Percentiles rank a stretch among this genome's conserved stretches.
These are phyloP conservation scores for Penicillium fimorum DNA, from an alignment of 495 filamentous ascomycete species.

Conservation along the genomic window DNA sequence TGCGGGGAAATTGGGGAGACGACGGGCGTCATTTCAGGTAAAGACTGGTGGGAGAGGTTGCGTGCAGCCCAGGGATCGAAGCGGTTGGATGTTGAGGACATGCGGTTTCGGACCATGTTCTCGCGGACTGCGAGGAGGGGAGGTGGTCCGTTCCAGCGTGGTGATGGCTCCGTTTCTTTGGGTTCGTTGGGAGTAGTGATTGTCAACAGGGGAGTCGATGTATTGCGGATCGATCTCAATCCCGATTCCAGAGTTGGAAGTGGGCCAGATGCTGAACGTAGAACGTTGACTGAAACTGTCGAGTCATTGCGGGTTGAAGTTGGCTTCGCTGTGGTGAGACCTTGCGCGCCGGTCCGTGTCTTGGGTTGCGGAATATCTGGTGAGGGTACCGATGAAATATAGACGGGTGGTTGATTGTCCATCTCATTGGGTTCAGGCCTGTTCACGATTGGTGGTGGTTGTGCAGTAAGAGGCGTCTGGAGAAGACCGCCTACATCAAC, in stretches of 20 bases:
- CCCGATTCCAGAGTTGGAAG: conserved; percentile 9
- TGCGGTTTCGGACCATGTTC: conserved; percentile 35
- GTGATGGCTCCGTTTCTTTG: conserved; percentile 17
- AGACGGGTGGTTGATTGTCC: conserved; percentile 18
- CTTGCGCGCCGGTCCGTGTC: conserved; percentile 11
- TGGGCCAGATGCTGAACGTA: conserved; percentile 7
- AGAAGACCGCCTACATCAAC: conserved; percentile 66
- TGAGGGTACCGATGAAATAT: conserved; percentile 6
- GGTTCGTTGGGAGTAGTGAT: conserved; percentile 27
- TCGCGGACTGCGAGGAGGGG: conserved; percentile 45
- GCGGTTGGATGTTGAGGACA: conserved; percentile 42
- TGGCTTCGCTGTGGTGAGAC: conserved; percentile 4
- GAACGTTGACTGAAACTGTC: conserved; percentile 17
- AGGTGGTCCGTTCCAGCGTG: conserved; percentile 36
- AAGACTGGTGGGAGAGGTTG: conserved; percentile 31
- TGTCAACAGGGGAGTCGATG: conserved; percentile 42
- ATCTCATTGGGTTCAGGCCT: conserved; percentile 19
- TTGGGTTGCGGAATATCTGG: conserved; percentile 14
- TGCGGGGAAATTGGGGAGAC: conserved; percentile 19
- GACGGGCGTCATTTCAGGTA: conserved; percentile 11
- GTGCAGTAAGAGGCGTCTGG: conserved; percentile 60
- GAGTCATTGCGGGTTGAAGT: conserved; percentile 21
- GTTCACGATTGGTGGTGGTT: conserved; percentile 37
- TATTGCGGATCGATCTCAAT: conserved; percentile 32
- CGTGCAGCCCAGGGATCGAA: conserved; percentile 36